These are phyloP conservation scores for Brassica hybrid DNA, from an alignment of 441 rosid genomes.

Conservation along the genomic window DNA sequence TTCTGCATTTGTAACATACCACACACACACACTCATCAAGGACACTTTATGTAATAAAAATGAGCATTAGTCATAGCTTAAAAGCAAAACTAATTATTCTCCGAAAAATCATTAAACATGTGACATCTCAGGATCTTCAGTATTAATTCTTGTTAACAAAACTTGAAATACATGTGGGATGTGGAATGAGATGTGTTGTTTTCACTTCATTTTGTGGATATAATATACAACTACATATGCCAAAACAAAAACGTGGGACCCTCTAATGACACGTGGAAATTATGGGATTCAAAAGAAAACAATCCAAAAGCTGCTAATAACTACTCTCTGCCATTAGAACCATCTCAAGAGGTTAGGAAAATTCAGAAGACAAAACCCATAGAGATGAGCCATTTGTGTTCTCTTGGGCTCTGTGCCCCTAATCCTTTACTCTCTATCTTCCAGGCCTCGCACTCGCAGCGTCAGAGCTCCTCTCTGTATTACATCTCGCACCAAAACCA, in stretches of 20 bases:
- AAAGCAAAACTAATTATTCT: neutral
- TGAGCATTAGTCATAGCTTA: slow-evolving; percentile 11
- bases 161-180: neutral
- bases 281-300: neutral
- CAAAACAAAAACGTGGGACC: slow-evolving; percentile 20
- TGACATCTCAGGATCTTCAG: neutral
- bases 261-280: slow-evolving; percentile 14
- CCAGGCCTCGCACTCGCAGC: slow-evolving; percentile 40
- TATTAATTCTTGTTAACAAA: neutral
- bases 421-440: slow-evolving; percentile 51
- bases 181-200: neutral
- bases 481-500: slow-evolving; percentile 41
- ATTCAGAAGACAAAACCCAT: neutral
- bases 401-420: slow-evolving; percentile 41
- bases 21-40: neutral
- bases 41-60: neutral
- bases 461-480: slow-evolving; percentile 33
- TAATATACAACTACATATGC: slow-evolving; percentile 5
- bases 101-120: neutral
- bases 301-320: slow-evolving; percentile 7
- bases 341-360: slow-evolving; percentile 39
- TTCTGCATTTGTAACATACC: slow-evolving; percentile 44
- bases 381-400: slow-evolving; percentile 54
- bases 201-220: neutral
- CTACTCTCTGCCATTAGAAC: slow-evolving; percentile 30